phyloP scores from a whole-genome alignment of 352 stramenopile genomes.

The Pythium aquatile region DNA sequence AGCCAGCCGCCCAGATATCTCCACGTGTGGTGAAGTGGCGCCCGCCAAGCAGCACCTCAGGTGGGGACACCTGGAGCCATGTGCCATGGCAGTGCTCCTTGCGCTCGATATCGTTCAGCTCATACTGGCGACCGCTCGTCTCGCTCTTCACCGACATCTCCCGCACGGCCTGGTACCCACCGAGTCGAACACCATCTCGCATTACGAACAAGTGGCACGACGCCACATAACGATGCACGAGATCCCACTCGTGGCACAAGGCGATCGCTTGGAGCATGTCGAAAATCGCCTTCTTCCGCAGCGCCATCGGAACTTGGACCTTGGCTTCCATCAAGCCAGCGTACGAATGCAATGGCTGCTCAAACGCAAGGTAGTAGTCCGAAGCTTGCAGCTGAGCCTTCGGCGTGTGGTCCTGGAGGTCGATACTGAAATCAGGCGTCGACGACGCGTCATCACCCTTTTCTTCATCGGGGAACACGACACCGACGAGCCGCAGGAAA shows the following conservation, averaged over 20 bases:
- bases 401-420: neutral
- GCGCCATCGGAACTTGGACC: conserved; percentile 34
- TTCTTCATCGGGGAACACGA: conserved; percentile 60
- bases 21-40: conserved; percentile 64
- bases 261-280: conserved; percentile 65
- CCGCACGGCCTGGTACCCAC: conserved; percentile 69
- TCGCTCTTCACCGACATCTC: conserved; percentile 22
- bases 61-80: conserved; percentile 62
- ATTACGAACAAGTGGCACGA: conserved; percentile 75
- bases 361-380: conserved; percentile 78
- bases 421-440: conserved; percentile 1
- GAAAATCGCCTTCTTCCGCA: conserved; percentile 70
- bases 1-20: conserved; percentile 77
- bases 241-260: conserved; percentile 65
- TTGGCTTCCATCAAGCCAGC: conserved; percentile 71
- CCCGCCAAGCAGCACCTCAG: conserved; percentile 73
- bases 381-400: conserved; percentile 30
- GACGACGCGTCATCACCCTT: conserved; percentile 1
- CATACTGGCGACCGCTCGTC: conserved; percentile 33
- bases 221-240: conserved; percentile 78
- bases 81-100: conserved; percentile 71
- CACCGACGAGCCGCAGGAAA: conserved; percentile 61
- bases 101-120: conserved; percentile 74
- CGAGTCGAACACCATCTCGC: conserved; percentile 57
- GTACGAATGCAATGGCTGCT: conserved; percentile 77